A percentile compares a stretch with the other conserved stretches of the same genome.
Conservation (phyloP, 2,329 filamentous ascomycete genomes). For the Curvularia eragrostidis region DNA sequence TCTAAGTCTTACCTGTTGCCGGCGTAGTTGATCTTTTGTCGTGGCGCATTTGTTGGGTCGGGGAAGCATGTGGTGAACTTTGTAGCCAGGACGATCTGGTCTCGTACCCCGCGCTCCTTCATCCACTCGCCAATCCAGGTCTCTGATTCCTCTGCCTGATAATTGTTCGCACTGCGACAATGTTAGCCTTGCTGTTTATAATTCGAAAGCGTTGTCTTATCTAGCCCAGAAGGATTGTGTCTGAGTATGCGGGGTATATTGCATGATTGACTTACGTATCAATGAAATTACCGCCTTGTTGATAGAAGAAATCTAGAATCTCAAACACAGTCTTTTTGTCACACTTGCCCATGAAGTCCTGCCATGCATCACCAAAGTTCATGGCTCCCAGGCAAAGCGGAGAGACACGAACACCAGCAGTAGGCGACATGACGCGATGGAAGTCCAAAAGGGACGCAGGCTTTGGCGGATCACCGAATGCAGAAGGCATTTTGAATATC, state of each 20-base stretch:
- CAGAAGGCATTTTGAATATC: constrained; percentile 27
- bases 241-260: not conserved
- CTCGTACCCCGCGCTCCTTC: constrained; percentile 52
- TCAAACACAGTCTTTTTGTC: constrained; percentile 55
- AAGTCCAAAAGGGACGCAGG: constrained; percentile 56
- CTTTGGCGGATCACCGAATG: constrained; percentile 35
- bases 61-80: constrained; percentile 56
- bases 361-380: constrained; percentile 62
- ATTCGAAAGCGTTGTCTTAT: not conserved
- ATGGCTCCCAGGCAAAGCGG: constrained; percentile 62
- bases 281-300: constrained; percentile 60
- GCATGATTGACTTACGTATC: constrained; percentile 50
- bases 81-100: constrained; percentile 62
- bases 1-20: constrained; percentile 40
- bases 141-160: constrained; percentile 58
- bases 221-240: not conserved
- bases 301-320: constrained; percentile 57
- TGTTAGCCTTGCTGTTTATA: not conserved
- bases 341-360: constrained; percentile 51
- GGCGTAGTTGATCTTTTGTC: constrained; percentile 50
- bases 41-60: constrained; percentile 32
- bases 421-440: constrained; percentile 60
- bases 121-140: constrained; percentile 61
- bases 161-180: constrained; percentile 52
- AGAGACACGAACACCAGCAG: constrained; percentile 60